Conservation (phyloP, 208 protist genomes). For the Leishmania turanica region DNA sequence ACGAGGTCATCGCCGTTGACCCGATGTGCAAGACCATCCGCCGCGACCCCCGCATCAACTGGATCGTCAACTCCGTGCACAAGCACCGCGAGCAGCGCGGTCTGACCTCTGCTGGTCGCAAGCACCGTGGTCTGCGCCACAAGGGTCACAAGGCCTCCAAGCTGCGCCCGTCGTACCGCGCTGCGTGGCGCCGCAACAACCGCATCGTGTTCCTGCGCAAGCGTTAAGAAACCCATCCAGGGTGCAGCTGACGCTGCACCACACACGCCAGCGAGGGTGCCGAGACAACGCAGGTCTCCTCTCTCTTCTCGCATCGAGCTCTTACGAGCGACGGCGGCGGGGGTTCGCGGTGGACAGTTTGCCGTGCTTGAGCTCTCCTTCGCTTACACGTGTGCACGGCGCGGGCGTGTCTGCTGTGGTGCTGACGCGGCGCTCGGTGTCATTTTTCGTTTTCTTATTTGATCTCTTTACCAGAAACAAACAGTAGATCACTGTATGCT, state of each 20-base stretch:
- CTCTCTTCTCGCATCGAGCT: neutral
- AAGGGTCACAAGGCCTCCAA: conserved; percentile 97
- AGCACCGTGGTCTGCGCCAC: conserved; percentile 95
- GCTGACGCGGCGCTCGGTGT: neutral
- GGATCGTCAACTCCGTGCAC: conserved; percentile 97
- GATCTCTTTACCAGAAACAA: neutral
- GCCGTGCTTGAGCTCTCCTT: neutral
- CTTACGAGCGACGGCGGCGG: neutral
- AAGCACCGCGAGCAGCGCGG: conserved; percentile 99
- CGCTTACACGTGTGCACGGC: neutral
- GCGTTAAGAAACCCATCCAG: conserved; percentile 50
- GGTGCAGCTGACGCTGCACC: neutral
- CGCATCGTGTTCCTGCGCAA: conserved; percentile 94
- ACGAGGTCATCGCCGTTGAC: conserved; percentile 99
- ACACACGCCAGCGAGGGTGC: neutral
- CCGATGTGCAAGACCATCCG: conserved; percentile 98
- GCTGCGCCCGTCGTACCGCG: conserved; percentile 95
- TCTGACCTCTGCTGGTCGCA: conserved; percentile 97
- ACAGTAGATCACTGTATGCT: too few species aligned
- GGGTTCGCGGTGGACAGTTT: neutral
- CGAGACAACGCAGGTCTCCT: neutral
- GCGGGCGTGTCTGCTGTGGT: neutral
- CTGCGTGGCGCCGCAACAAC: conserved; percentile 99
- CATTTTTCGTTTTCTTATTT: neutral
- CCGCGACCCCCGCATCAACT: conserved; percentile 99